These are phyloP conservation scores for Microcyclosporella mali DNA, from an alignment of 2,329 filamentous ascomycete species.

Conservation along the genomic window DNA sequence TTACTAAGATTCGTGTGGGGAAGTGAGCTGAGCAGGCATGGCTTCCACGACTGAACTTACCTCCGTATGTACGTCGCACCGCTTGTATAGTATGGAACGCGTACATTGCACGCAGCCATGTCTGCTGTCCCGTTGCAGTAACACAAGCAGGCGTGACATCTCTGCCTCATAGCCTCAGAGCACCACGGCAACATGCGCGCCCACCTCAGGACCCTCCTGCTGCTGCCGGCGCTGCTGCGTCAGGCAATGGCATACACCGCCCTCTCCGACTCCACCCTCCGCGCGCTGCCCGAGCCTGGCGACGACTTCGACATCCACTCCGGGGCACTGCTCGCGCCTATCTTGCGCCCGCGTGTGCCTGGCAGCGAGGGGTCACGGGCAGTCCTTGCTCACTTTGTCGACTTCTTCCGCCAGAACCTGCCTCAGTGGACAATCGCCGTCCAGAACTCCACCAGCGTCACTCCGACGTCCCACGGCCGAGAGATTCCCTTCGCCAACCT, in stretches of 20 bases:
- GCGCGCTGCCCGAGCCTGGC: constrained; percentile 63
- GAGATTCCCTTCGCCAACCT: constrained; percentile 81
- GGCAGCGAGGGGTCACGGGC: constrained; percentile 69
- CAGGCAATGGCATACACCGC: constrained; percentile 46
- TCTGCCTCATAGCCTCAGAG: no score
- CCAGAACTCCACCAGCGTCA: constrained; percentile 85
- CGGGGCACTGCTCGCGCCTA: constrained; percentile 73
- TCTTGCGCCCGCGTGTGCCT: constrained; percentile 81
- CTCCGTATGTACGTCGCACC: no score
- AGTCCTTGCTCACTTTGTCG: constrained; percentile 73
- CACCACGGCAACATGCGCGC: no score
- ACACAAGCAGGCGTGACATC: no score
- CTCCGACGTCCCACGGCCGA: constrained; percentile 64
- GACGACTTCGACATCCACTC: constrained; percentile 64
- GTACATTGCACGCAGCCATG: no score
- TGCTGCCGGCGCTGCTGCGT: constrained; percentile 30
- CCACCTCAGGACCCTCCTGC: constrained; percentile 7
- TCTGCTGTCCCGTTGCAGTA: no score
- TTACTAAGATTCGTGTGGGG: no score
- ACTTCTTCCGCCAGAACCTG: constrained; percentile 70
- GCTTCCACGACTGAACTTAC: no score
- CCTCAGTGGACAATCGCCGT: constrained; percentile 74
- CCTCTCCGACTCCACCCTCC: constrained; percentile 70
- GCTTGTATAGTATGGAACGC: no score
- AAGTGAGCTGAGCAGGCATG: no score